Evolutionary conservation across 345 rosid genomes (phyloP).

Genomic region (Eucalyptus curtisii): DNA sequence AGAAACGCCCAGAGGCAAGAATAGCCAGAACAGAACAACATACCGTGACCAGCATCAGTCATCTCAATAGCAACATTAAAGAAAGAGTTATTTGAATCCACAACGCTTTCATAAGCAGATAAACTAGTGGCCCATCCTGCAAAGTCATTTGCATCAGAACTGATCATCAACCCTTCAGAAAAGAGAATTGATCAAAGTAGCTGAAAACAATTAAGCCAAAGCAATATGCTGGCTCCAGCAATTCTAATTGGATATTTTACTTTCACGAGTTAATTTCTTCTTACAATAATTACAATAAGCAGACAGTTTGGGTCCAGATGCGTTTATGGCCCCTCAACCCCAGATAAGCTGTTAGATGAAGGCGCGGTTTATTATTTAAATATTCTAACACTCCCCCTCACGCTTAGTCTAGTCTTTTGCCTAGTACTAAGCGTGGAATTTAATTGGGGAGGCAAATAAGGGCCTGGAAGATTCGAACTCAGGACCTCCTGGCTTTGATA

Average conservation of each 20-base stretch:
- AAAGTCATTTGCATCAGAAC: not conserved
- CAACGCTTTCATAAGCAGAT: slow-evolving; percentile 44
- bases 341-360: no score
- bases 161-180: not conserved
- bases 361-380: no score
- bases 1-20: not conserved
- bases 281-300: not conserved
- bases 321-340: not conserved
- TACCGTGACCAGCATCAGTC: slow-evolving; percentile 86
- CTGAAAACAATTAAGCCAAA: not conserved
- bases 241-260: not conserved
- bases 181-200: not conserved
- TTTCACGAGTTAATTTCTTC: not conserved
- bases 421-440: no score
- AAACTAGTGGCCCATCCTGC: slow-evolving; percentile 78
- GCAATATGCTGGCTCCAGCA: not conserved
- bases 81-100: slow-evolving; percentile 49
- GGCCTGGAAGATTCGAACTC: no score
- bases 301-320: not conserved
- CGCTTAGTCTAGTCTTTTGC: no score
- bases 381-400: no score
- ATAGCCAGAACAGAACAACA: slow-evolving; percentile 1
- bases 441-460: no score
- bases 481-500: no score
- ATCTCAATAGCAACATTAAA: slow-evolving; percentile 50